A percentile compares a stretch with the other conserved stretches of the same genome.
Conservation (phyloP, 805 yeast genomes). For the Candida pseudoglaebosa region DNA sequence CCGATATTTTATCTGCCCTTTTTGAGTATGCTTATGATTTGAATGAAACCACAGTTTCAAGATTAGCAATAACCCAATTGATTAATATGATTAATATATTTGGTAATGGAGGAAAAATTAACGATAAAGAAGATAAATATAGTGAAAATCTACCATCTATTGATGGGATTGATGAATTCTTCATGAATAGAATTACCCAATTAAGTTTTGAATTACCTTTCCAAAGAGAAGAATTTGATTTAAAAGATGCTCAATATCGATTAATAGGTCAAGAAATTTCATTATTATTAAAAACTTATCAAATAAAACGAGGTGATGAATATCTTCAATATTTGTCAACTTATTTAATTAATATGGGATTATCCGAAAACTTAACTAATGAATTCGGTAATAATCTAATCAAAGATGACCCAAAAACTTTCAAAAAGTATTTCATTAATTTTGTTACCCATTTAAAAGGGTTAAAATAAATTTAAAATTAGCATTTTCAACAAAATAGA, state of each 20-base stretch:
- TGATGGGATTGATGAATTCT: conserved; percentile 67
- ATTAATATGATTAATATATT: conserved; percentile 58
- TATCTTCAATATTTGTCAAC: conserved; percentile 45
- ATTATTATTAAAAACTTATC: conserved; percentile 61
- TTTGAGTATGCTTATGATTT: conserved; percentile 61
- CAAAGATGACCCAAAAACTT: conserved; percentile 53
- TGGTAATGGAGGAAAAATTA: conserved; percentile 63
- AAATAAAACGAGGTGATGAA: conserved; percentile 35
- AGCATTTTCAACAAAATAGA: background rate
- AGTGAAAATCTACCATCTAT: conserved; percentile 44
- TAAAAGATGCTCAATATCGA: conserved; percentile 77
- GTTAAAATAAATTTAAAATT: conserved; percentile 7
- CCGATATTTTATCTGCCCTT: conserved; percentile 57
- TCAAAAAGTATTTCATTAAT: conserved; percentile 64
- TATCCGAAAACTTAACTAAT: conserved; percentile 55
- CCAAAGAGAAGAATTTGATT: conserved; percentile 58
- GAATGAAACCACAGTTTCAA: conserved; percentile 62
- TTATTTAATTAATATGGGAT: conserved; percentile 53
- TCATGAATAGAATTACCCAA: conserved; percentile 64
- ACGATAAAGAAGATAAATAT: conserved; percentile 57
- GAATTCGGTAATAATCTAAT: conserved; percentile 62
- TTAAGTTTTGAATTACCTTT: conserved; percentile 78
- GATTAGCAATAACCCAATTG: conserved; percentile 65
- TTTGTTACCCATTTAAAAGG: conserved; percentile 35
- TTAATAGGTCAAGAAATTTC: conserved; percentile 73